These are phyloP conservation scores for Candida corydali DNA, from an alignment of 805 yeast species.

Conservation along the genomic window DNA sequence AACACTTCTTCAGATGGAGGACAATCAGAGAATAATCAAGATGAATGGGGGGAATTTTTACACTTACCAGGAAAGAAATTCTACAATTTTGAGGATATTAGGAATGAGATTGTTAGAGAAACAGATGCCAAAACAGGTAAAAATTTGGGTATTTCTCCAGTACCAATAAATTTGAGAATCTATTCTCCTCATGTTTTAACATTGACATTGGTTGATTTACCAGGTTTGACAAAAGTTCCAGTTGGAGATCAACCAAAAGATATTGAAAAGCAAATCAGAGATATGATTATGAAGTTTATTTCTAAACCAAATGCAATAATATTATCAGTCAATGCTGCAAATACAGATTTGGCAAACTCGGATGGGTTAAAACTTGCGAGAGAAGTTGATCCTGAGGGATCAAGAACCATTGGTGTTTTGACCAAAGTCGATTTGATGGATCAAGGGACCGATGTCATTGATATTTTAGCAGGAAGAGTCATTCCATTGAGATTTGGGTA, in stretches of 20 bases:
- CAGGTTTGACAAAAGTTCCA: constrained; percentile 97
- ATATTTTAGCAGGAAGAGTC: constrained; percentile 90
- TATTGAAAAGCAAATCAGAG: constrained; percentile 90
- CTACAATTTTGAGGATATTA: constrained; percentile 82
- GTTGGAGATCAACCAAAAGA: constrained; percentile 99
- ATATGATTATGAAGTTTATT: constrained; percentile 87
- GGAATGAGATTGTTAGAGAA: constrained; percentile 87
- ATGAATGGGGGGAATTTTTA: constrained; percentile 97
- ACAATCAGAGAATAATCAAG: constrained; percentile 63
- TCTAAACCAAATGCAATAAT: constrained; percentile 94
- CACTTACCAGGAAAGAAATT: constrained; percentile 87
- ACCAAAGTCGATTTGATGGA: constrained; percentile 98
- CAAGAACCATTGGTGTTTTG: constrained; percentile 93
- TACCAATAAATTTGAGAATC: constrained; percentile 89
- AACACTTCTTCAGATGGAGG: constrained; percentile 44
- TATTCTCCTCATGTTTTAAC: constrained; percentile 93
- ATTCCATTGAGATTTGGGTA: constrained; percentile 94
- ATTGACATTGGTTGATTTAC: constrained; percentile 90
- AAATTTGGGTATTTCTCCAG: constrained; percentile 83
- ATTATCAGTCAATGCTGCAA: constrained; percentile 92
- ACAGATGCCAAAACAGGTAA: constrained; percentile 81
- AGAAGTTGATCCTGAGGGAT: constrained; percentile 96
- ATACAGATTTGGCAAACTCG: constrained; percentile 94
- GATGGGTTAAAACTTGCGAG: constrained; percentile 95
- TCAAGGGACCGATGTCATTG: constrained; percentile 94